Evolutionary conservation across 208 protist genomes (phyloP).

Genomic region (Balamuthia mandrillaris): DNA sequence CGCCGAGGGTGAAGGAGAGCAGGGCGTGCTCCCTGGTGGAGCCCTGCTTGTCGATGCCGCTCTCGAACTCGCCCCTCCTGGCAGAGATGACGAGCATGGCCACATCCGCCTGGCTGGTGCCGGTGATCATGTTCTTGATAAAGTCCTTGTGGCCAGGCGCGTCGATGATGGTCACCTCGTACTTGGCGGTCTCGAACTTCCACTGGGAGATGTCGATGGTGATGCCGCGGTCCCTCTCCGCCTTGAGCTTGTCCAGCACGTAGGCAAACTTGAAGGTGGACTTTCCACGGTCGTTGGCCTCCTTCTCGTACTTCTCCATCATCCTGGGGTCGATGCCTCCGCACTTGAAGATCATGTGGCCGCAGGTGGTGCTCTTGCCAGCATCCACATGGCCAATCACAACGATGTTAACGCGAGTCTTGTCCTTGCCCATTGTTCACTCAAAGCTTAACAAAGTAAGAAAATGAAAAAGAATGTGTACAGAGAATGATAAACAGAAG

Average conservation of each 20-base stretch:
- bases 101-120: slow-evolving; percentile 87
- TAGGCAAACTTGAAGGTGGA: slow-evolving; percentile 92
- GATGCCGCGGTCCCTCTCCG: slow-evolving; percentile 98
- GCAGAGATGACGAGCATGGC: slow-evolving; percentile 83
- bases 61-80: slow-evolving; percentile 73
- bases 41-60: slow-evolving; percentile 73
- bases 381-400: slow-evolving; percentile 81
- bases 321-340: slow-evolving; percentile 71
- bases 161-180: slow-evolving; percentile 99
- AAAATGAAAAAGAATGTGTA: no score
- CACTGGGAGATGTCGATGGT: slow-evolving; percentile 97
- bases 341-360: slow-evolving; percentile 85
- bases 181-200: slow-evolving; percentile 97
- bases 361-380: slow-evolving; percentile 90
- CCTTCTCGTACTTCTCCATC: slow-evolving; percentile 77
- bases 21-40: slow-evolving; percentile 83
- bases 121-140: slow-evolving; percentile 99
- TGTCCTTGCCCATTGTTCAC: no score
- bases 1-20: slow-evolving; percentile 79
- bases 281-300: slow-evolving; percentile 81
- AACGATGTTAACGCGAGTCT: not conserved
- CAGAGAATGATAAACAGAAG: no score
- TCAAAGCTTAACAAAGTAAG: no score
- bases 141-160: slow-evolving; percentile 99
- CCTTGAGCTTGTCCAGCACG: slow-evolving; percentile 98